Percentiles rank a stretch among this genome's conserved stretches.
Conservation (phyloP, 306 rosid species). For the Cicer pinnatifidum region DNA sequence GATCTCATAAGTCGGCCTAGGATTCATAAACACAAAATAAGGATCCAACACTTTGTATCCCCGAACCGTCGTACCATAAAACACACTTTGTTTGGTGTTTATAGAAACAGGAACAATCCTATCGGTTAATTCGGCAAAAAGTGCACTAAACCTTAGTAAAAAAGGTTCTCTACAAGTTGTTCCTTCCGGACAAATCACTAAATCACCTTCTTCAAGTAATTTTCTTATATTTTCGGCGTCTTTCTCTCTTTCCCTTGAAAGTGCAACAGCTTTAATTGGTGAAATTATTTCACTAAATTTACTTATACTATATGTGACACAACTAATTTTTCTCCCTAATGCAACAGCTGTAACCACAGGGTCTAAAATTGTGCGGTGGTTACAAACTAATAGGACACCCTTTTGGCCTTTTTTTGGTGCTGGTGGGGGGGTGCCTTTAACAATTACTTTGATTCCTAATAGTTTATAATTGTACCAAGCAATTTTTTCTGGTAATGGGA, state of each 20-base stretch:
- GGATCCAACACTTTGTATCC: slow-evolving; percentile 85
- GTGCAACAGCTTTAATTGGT: slow-evolving; percentile 82
- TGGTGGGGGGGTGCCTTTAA: slow-evolving; percentile 87
- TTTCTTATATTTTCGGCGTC: slow-evolving; percentile 77
- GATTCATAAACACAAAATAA: slow-evolving; percentile 94
- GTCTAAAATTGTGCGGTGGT: slow-evolving; percentile 87
- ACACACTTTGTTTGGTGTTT: slow-evolving; percentile 83
- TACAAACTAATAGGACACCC: slow-evolving; percentile 83
- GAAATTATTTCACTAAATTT: slow-evolving; percentile 82
- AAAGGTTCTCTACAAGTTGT: slow-evolving; percentile 92
- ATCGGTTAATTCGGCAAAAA: slow-evolving; percentile 81
- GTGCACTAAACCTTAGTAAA: slow-evolving; percentile 81
- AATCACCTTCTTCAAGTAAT: slow-evolving; percentile 83
- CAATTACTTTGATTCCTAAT: slow-evolving; percentile 67
- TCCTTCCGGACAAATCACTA: slow-evolving; percentile 92
- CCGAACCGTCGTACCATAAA: slow-evolving; percentile 73
- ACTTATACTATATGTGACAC: slow-evolving; percentile 92
- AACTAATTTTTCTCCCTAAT: slow-evolving; percentile 79
- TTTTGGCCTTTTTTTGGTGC: slow-evolving; percentile 72
- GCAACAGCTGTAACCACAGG: slow-evolving; percentile 82
- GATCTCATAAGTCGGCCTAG: slow-evolving; percentile 78
- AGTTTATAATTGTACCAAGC: slow-evolving; percentile 77
- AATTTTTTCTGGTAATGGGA: slow-evolving; percentile 74
- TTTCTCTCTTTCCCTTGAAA: slow-evolving; percentile 82
- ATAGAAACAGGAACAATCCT: slow-evolving; percentile 92